phyloP scores from a whole-genome alignment of 2,329 filamentous ascomycete genomes.

The Curvularia spicifera region DNA sequence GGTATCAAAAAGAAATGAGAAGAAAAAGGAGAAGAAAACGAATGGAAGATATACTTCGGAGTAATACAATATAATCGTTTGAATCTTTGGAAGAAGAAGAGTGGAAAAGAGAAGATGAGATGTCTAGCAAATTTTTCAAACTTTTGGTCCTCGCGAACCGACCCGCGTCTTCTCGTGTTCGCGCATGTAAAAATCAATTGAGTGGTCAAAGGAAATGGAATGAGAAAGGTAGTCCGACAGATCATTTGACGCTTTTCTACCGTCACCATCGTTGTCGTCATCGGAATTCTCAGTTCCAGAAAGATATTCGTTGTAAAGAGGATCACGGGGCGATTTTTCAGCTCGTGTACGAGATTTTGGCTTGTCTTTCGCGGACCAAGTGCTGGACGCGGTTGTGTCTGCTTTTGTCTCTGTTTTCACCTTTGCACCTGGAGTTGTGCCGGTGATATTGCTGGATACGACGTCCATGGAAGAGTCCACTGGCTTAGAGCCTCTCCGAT shows the following conservation, averaged over 20 bases:
- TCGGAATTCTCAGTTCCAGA: conserved; percentile 12
- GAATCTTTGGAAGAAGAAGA: background rate
- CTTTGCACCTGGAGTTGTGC: background rate
- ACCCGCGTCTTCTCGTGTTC: conserved; percentile 10
- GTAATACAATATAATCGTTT: background rate
- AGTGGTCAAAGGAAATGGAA: conserved; percentile 22
- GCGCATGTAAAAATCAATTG: conserved; percentile 12
- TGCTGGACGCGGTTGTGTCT: background rate
- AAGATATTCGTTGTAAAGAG: conserved; percentile 11
- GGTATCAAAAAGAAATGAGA: background rate
- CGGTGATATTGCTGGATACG: background rate
- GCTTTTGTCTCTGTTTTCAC: background rate
- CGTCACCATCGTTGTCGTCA: conserved; percentile 4
- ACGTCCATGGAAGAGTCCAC: conserved; percentile 17
- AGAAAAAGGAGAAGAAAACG: background rate
- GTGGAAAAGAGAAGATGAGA: background rate
- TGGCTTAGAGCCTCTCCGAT: conserved; percentile 27
- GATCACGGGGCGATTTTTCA: conserved; percentile 5
- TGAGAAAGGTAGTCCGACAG: conserved; percentile 22
- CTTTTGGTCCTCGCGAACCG: conserved; percentile 20
- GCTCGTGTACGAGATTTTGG: background rate
- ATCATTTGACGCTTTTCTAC: conserved; percentile 9
- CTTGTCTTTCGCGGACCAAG: background rate
- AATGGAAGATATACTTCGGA: conserved; percentile 1
- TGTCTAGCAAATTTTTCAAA: conserved; percentile 8